Base-by-base conservation (phyloP, 139 green algal genomes). In the Desmodesmus armatus region DNA sequence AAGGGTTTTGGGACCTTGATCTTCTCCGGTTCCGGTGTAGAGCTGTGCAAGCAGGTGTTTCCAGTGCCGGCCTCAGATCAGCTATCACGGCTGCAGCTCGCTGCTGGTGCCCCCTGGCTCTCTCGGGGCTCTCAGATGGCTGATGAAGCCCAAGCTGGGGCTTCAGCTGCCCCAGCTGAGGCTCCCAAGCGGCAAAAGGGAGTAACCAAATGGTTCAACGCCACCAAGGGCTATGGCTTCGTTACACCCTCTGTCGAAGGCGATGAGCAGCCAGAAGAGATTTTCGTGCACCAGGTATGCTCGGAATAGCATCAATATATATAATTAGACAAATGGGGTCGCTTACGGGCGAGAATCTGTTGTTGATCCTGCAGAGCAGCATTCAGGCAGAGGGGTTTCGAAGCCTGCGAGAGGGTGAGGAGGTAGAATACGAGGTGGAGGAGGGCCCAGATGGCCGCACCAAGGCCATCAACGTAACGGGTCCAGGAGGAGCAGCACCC, bases 271-370 rank as follows among this genome's bases (percentile, higher is more conserved):
- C n/a, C n/a, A n/a, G 94, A 98, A 69, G 96, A 99, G 70, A 90
- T 99, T 33, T 99, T 99, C 62, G 96, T 99, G 13, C 96, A 99
- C 83, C 96, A 99, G 93, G 95, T 97, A 25, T 49, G 78, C 40
- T 70, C 13, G 47, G 47, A 13, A 55, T 55, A 21, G 60, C 13
- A 69, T 21, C 9, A 55, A 21, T 55, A 21, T 55, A 55, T 55
- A 55, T 55, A n/a, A n/a, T n/a, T n/a, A n/a, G n/a, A n/a, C n/a
- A n/a, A n/a, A n/a, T 67, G 17, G 7, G 13, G 23, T n/a, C 19
- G 58, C 58, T 31, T 27, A 25, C 17, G 25, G 9, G 19, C 9
- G 25, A 37, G 51, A 17, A 37, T 25, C 25, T 69, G 21, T n/a
- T 69, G 21, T 13, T 69, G 60, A 25, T 19, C 43, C n/a, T 70